Evolutionary conservation across 345 rosid genomes (phyloP).

Genomic region (Rhizophora apiculata): DNA sequence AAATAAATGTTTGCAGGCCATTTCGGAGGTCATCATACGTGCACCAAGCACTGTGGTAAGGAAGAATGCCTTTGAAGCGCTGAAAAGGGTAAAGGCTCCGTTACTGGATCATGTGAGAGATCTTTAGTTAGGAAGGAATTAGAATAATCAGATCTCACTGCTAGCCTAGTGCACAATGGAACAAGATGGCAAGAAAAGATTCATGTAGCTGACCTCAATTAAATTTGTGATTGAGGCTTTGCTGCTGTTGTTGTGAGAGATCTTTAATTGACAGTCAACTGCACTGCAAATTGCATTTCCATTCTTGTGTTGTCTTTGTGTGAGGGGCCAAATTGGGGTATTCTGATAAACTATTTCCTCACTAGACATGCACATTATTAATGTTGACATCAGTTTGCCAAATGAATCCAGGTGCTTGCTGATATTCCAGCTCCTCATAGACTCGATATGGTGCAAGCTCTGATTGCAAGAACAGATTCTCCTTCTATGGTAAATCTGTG

Average conservation of each 20-base stretch:
- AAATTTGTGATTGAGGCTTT: too few species aligned
- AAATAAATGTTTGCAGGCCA: slow-evolving; percentile 17
- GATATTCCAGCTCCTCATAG: slow-evolving; percentile 66
- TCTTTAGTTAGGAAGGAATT: too few species aligned
- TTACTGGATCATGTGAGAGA: background rate
- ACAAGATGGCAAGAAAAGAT: too few species aligned
- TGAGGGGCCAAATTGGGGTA: background rate
- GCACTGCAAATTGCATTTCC: too few species aligned
- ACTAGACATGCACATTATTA: background rate
- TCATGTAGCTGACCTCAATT: too few species aligned
- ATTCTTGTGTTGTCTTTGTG: too few species aligned
- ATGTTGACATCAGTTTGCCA: background rate
- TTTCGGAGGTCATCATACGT: slow-evolving; percentile 16
- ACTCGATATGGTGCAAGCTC: slow-evolving; percentile 55
- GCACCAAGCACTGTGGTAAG: slow-evolving; percentile 40
- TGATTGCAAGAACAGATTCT: slow-evolving; percentile 53
- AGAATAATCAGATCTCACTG: background rate
- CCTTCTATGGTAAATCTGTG: slow-evolving; percentile 72
- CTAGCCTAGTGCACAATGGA: background rate
- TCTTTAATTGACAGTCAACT: background rate
- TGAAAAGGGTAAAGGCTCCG: slow-evolving; percentile 55
- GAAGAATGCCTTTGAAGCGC: slow-evolving; percentile 65
- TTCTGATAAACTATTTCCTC: background rate
- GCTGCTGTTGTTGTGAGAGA: background rate
- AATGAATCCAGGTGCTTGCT: slow-evolving; percentile 58